Conservation (phyloP, 345 rosid genomes). For the Microcos paniculata region DNA sequence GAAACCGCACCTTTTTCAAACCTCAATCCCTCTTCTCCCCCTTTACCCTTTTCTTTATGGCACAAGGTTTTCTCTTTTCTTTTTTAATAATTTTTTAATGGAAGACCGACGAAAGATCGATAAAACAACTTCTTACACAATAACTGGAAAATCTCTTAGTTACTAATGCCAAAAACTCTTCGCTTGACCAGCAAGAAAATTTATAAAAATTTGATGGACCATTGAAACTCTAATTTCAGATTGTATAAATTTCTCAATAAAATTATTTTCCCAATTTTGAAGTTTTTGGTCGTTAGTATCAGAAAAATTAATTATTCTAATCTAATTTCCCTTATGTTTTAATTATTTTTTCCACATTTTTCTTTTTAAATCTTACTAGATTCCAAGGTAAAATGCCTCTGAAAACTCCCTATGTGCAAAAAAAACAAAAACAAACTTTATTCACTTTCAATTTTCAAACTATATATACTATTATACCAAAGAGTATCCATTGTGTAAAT, state of each 20-base stretch:
- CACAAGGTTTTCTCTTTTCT: not conserved
- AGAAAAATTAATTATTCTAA: not conserved
- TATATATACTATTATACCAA: too few relatives aligned
- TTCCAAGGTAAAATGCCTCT: slow-evolving; percentile 3
- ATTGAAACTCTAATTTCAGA: not conserved
- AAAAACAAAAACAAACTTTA: not conserved
- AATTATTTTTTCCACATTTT: not conserved
- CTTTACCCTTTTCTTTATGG: not conserved
- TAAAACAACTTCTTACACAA: not conserved
- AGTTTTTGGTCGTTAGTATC: too few relatives aligned
- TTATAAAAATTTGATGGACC: not conserved
- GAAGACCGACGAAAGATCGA: not conserved
- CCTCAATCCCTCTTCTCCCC: not conserved
- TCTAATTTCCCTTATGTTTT: not conserved
- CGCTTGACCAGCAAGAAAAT: not conserved
- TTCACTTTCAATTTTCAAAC: slow-evolving; percentile 4
- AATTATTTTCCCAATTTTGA: not conserved
- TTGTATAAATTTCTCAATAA: not conserved
- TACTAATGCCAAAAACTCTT: not conserved
- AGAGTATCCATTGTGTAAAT: not conserved
- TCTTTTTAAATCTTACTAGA: not conserved
- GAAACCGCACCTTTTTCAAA: not conserved
- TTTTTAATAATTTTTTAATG: not conserved
- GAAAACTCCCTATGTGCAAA: not conserved
- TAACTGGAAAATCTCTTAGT: not conserved